Percentiles rank a stretch among this genome's conserved stretches.
Conservation (phyloP, 208 protist species). For the Leishmania arabica region DNA sequence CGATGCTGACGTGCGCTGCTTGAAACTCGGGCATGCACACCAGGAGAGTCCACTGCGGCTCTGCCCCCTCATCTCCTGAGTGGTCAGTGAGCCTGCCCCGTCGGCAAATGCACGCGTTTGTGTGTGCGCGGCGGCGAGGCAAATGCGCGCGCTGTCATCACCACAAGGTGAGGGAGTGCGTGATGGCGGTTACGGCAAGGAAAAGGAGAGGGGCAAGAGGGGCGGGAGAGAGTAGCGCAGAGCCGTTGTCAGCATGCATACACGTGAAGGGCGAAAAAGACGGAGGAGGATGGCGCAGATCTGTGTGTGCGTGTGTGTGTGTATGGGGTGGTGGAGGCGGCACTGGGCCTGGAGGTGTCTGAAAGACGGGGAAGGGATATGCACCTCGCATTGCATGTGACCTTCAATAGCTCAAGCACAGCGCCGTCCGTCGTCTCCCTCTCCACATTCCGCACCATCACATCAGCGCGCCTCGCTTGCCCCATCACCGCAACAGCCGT, state of each 20-base stretch:
- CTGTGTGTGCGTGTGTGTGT: neutral
- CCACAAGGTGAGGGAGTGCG: neutral
- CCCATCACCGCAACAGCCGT: neutral
- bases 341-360: neutral
- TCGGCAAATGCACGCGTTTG: neutral
- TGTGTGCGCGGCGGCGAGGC: neutral
- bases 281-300: neutral
- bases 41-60: slow-evolving; percentile 50
- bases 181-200: neutral
- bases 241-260: neutral
- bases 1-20: slow-evolving; percentile 47
- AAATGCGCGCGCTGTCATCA: neutral
- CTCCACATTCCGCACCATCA: neutral
- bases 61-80: neutral
- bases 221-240: neutral
- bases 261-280: neutral
- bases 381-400: neutral
- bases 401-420: too few relatives aligned
- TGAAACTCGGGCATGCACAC: slow-evolving; percentile 74
- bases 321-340: neutral
- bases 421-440: neutral
- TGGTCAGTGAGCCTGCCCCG: neutral
- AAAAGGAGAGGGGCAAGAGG: neutral
- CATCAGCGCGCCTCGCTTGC: neutral
- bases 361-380: neutral